phyloP scores from a whole-genome alignment of 495 filamentous ascomycete species.

The Chaetomium tenue region DNA sequence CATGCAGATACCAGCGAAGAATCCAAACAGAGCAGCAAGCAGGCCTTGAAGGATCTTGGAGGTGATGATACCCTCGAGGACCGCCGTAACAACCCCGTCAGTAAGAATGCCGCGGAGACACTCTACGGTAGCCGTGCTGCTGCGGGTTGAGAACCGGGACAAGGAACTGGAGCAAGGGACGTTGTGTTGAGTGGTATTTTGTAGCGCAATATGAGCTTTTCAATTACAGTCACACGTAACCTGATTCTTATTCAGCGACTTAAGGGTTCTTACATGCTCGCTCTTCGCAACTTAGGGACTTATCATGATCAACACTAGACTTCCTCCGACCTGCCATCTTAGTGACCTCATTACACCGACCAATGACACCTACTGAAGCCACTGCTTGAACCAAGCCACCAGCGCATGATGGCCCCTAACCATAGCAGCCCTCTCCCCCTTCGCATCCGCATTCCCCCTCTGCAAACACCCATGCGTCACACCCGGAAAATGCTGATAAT shows the following conservation, averaged over 20 bases:
- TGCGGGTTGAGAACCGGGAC: slow-evolving; percentile 8
- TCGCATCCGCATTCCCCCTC: slow-evolving; percentile 45
- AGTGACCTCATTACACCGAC: too few relatives aligned
- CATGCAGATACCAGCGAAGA: slow-evolving; percentile 32
- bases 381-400: slow-evolving; percentile 46
- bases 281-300: too few relatives aligned
- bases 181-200: too few relatives aligned
- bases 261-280: too few relatives aligned
- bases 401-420: slow-evolving; percentile 48
- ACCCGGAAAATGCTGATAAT: slow-evolving; percentile 59
- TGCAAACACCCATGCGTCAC: slow-evolving; percentile 52
- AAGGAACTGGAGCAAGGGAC: neutral
- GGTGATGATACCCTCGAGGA: slow-evolving; percentile 34
- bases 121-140: slow-evolving; percentile 37
- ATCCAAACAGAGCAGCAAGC: slow-evolving; percentile 31
- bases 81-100: slow-evolving; percentile 30
- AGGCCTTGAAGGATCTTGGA: slow-evolving; percentile 29
- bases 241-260: too few relatives aligned
- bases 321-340: too few relatives aligned
- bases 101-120: slow-evolving; percentile 36
- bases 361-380: slow-evolving; percentile 20
- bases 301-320: too few relatives aligned
- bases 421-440: slow-evolving; percentile 48
- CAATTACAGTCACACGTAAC: too few relatives aligned
- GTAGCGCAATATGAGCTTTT: too few relatives aligned